These are phyloP conservation scores for Backusella psychrophila DNA, from an alignment of 192 early-diverging fungal species.

Conservation along the genomic window DNA sequence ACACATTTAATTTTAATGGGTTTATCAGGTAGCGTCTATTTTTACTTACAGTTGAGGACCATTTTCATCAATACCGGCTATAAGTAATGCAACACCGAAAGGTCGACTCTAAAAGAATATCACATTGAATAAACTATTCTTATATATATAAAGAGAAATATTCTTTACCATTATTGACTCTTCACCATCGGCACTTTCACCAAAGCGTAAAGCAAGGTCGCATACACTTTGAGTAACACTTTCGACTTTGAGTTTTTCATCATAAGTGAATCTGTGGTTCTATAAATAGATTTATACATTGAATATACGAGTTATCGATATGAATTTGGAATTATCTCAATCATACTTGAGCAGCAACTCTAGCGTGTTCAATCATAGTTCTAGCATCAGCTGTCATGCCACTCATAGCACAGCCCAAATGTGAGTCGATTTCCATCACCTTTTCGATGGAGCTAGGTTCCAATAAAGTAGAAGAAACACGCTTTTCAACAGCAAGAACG, in stretches of 20 bases:
- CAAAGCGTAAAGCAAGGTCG: constrained; percentile 96
- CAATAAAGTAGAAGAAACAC: constrained; percentile 89
- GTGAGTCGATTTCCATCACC: constrained; percentile 93
- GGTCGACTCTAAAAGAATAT: constrained; percentile 74
- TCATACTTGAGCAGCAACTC: constrained; percentile 88
- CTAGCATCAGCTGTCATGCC: constrained; percentile 95
- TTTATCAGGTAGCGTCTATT: not conserved
- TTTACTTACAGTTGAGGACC: constrained; percentile 90
- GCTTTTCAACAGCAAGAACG: constrained; percentile 95
- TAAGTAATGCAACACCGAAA: constrained; percentile 98
- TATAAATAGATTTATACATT: constrained; percentile 28
- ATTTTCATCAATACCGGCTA: constrained; percentile 96
- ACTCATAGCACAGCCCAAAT: constrained; percentile 97
- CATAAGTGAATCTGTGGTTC: constrained; percentile 95
- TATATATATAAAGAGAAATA: not conserved
- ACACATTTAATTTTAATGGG: not conserved
- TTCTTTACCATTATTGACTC: constrained; percentile 91
- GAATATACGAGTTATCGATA: not conserved
- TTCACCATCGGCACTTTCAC: constrained; percentile 94
- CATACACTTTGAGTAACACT: constrained; percentile 97
- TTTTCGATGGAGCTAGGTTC: constrained; percentile 97
- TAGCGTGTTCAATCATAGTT: constrained; percentile 98
- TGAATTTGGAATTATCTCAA: not conserved
- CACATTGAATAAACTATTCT: not conserved
- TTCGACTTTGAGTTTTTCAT: constrained; percentile 95